Percentiles rank a stretch among this genome's conserved stretches.
These are phyloP conservation scores for Daldinia sp. DNA, from an alignment of 2,329 filamentous ascomycete species.

Conservation along the genomic window DNA sequence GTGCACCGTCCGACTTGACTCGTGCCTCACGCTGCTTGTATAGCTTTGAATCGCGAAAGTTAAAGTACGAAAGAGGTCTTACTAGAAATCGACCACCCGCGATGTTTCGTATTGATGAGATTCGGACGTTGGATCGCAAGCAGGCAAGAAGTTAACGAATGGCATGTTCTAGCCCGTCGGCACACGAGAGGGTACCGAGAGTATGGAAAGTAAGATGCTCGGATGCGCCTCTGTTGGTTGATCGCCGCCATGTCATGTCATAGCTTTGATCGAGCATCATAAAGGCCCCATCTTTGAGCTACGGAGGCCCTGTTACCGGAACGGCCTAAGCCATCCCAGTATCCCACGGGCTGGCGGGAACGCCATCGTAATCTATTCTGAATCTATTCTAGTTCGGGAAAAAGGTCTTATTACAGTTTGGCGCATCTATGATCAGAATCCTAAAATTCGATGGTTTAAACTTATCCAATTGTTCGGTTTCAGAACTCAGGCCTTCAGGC, in stretches of 20 bases:
- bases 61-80: conserved; percentile 17
- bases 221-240: conserved; percentile 32
- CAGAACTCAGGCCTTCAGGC: conserved; percentile 7
- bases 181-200: not conserved
- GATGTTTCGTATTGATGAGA: conserved; percentile 26
- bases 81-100: conserved; percentile 11
- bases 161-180: conserved; percentile 19
- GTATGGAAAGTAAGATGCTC: conserved; percentile 11
- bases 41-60: conserved; percentile 11
- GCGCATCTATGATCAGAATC: conserved; percentile 18
- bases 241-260: conserved; percentile 26
- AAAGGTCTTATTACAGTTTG: conserved; percentile 3
- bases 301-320: conserved; percentile 17
- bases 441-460: conserved; percentile 18
- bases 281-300: conserved; percentile 19
- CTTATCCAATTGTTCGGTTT: conserved; percentile 9
- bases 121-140: conserved; percentile 19
- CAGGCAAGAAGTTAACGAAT: conserved; percentile 7
- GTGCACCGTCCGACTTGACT: conserved; percentile 17
- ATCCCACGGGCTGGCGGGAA: conserved; percentile 1
- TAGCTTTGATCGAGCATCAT: conserved; percentile 34
- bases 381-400: conserved; percentile 14
- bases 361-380: conserved; percentile 6
- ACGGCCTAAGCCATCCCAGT: conserved; percentile 13
- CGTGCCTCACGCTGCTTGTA: conserved; percentile 8